Evolutionary conservation across 2,329 filamentous ascomycete genomes (phyloP).

Genomic region (Tolypocladium ophioglossoides): DNA sequence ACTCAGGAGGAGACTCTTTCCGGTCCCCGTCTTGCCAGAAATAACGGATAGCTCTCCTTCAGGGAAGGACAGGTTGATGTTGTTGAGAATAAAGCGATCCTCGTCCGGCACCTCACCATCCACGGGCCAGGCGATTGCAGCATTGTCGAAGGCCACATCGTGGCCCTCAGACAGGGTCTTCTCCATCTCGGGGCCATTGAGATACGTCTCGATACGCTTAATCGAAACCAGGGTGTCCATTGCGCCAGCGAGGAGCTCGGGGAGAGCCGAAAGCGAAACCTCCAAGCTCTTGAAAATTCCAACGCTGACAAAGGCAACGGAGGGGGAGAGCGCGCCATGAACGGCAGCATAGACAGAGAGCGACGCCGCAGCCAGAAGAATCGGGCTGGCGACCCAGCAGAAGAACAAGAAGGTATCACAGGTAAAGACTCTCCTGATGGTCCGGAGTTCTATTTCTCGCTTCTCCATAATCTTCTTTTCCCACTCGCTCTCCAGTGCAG

Average conservation of each 20-base stretch:
- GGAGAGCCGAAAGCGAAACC: conserved; percentile 57
- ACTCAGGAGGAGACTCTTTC: conserved; percentile 66
- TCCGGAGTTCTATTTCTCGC: conserved; percentile 56
- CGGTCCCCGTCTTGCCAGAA: conserved; percentile 66
- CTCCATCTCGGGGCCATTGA: conserved; percentile 54
- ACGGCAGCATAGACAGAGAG: conserved; percentile 57
- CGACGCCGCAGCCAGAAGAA: conserved; percentile 61
- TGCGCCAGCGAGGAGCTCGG: conserved; percentile 59
- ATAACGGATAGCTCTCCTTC: conserved; percentile 60
- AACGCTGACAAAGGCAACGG: conserved; percentile 70
- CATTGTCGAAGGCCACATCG: conserved; percentile 54
- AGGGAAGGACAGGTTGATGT: conserved; percentile 58
- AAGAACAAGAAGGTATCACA: conserved; percentile 52
- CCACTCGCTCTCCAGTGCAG: conserved; percentile 66
- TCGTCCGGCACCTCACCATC: conserved; percentile 47
- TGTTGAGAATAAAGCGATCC: conserved; percentile 53
- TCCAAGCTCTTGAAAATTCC: conserved; percentile 67
- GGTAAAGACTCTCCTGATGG: conserved; percentile 56
- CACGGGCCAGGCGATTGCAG: conserved; percentile 64
- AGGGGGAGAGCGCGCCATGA: conserved; percentile 54
- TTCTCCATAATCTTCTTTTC: conserved; percentile 52
- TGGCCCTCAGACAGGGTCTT: conserved; percentile 43
- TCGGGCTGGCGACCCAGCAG: conserved; percentile 64
- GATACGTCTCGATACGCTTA: conserved; percentile 60
- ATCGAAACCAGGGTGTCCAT: conserved; percentile 67